A percentile compares a stretch with the other conserved stretches of the same genome.
Conservation (phyloP, 345 rosid genomes). For the Aquilaria yunnanensis region DNA sequence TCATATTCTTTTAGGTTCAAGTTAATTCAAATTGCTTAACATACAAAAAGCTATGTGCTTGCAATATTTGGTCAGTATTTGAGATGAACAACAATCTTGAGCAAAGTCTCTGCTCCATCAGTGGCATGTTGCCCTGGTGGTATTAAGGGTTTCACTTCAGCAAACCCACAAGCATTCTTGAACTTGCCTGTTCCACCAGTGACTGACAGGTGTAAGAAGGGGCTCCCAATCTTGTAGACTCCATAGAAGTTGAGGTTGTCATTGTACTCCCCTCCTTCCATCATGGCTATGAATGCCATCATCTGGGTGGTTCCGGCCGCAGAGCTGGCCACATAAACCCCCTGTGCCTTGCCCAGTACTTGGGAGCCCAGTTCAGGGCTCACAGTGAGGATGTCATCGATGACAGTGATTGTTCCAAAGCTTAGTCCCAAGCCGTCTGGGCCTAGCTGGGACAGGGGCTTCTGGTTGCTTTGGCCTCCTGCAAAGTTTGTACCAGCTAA, state of each 20-base stretch:
- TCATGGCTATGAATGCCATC: slow-evolving; percentile 91
- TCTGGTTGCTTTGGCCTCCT: slow-evolving; percentile 26
- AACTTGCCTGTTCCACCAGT: slow-evolving; percentile 91
- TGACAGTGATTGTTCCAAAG: slow-evolving; percentile 85
- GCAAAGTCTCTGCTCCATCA: slow-evolving; percentile 65
- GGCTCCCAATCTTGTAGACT: slow-evolving; percentile 57
- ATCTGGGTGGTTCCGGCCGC: slow-evolving; percentile 78
- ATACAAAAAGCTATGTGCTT: too few relatives aligned
- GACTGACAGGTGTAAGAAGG: slow-evolving; percentile 70
- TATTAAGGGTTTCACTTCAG: slow-evolving; percentile 58
- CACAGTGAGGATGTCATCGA: slow-evolving; percentile 68
- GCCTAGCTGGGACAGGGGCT: slow-evolving; percentile 46
- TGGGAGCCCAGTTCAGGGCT: slow-evolving; percentile 81
- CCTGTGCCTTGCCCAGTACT: slow-evolving; percentile 81
- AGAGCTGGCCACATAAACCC: slow-evolving; percentile 84
- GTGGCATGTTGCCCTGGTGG: slow-evolving; percentile 62
- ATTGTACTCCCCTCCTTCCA: slow-evolving; percentile 91
- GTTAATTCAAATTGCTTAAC: too few relatives aligned
- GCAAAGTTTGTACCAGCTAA: slow-evolving; percentile 74
- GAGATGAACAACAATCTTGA: slow-evolving; percentile 65
- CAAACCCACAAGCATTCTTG: slow-evolving; percentile 58
- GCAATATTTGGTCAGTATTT: slow-evolving; percentile 21
- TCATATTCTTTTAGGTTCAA: too few relatives aligned
- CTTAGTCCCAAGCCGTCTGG: slow-evolving; percentile 83
- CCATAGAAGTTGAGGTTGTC: slow-evolving; percentile 92